Percentiles rank a stretch among this genome's conserved stretches.
Evolutionary conservation across 225 moss, liverwort and hornwort genomes (phyloP).

Genomic region (Pseudisothecium myosuroides): DNA sequence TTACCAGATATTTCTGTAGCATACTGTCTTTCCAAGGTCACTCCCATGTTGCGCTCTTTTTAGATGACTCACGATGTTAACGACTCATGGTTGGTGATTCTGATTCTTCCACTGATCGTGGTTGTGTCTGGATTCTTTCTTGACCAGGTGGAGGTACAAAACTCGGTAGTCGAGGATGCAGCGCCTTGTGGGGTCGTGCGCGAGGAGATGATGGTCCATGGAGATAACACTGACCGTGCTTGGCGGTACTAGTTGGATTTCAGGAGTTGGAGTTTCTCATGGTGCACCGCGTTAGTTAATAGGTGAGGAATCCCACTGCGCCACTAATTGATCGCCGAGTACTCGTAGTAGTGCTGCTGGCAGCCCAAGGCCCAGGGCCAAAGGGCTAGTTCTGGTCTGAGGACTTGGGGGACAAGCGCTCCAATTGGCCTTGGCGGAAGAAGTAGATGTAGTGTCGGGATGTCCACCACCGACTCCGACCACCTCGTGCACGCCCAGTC

Average conservation of each 20-base stretch:
- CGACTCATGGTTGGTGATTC: background rate
- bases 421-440: background rate
- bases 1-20: no score
- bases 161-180: background rate
- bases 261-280: background rate
- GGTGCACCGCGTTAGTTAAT: background rate
- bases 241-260: background rate
- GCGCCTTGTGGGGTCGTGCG: background rate
- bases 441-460: conserved; percentile 60
- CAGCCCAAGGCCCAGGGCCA: background rate
- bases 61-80: background rate
- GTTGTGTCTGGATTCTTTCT: background rate
- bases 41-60: no score
- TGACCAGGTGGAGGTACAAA: background rate
- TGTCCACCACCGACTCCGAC: conserved; percentile 63
- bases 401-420: background rate
- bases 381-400: background rate
- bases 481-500: conserved; percentile 63
- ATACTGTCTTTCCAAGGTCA: no score
- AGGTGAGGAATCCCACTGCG: background rate
- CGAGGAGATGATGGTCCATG: background rate
- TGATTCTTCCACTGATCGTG: background rate
- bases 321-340: background rate
- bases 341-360: no score
- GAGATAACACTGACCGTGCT: background rate